phyloP scores from a whole-genome alignment of 2,329 filamentous ascomycete genomes.

The Scorias spongiosa region DNA sequence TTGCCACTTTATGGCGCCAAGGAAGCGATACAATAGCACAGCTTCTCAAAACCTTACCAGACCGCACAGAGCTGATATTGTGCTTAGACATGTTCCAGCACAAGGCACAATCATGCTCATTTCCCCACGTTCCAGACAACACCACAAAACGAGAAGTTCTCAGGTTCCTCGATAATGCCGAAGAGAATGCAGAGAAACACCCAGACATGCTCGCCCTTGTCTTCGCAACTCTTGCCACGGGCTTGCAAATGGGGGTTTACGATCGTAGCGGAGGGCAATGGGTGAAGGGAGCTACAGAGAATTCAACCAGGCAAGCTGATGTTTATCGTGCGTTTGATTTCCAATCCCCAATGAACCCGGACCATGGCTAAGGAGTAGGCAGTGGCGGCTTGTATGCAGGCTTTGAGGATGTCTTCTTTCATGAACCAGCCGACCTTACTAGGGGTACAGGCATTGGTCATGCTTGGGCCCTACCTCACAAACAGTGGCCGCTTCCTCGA shows the following conservation, averaged over 20 bases:
- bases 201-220: constrained; percentile 35
- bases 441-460: constrained; percentile 30
- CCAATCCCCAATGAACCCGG: not conserved
- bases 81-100: constrained; percentile 28
- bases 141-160: constrained; percentile 29
- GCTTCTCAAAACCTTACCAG: constrained; percentile 20
- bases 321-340: constrained; percentile 28
- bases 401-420: constrained; percentile 33
- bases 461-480: constrained; percentile 34
- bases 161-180: constrained; percentile 27
- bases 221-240: constrained; percentile 32
- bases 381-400: constrained; percentile 37
- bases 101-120: constrained; percentile 28
- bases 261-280: constrained; percentile 26
- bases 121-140: constrained; percentile 30
- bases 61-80: constrained; percentile 24
- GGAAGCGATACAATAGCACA: not conserved
- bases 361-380: constrained; percentile 4
- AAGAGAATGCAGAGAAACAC: constrained; percentile 27
- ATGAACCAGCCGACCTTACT: constrained; percentile 33
- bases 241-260: constrained; percentile 30
- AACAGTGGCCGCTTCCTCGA: constrained; percentile 35
- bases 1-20: constrained; percentile 27
- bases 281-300: constrained; percentile 22
- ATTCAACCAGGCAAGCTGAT: constrained; percentile 24